phyloP scores from a whole-genome alignment of 495 filamentous ascomycete genomes.

The Trichocladium uniseriatum region DNA sequence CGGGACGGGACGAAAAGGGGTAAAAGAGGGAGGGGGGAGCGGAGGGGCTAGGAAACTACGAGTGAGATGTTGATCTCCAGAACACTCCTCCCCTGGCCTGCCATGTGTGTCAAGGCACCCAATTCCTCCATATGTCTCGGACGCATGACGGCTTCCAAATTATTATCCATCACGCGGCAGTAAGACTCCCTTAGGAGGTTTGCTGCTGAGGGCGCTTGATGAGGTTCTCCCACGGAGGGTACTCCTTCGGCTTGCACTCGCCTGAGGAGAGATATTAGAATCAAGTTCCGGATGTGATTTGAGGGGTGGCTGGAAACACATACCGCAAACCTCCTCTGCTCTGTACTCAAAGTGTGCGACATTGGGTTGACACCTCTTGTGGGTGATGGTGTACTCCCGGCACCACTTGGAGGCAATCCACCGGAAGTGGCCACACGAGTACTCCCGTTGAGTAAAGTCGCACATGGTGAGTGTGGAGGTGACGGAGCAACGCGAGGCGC shows the following conservation, averaged over 20 bases:
- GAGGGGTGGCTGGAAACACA: slow-evolving; percentile 1
- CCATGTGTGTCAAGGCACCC: no score
- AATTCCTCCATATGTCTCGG: no score
- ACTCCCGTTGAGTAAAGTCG: slow-evolving; percentile 31
- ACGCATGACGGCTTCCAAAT: no score
- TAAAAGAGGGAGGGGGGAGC: no score
- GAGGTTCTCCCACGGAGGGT: slow-evolving; percentile 30
- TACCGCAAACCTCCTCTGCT: slow-evolving; percentile 28
- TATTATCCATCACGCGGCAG: no score
- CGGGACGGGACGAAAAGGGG: no score
- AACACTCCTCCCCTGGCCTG: not conserved
- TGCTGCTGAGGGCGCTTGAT: slow-evolving; percentile 30
- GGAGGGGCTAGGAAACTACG: no score
- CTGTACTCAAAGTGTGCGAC: slow-evolving; percentile 35
- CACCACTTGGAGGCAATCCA: slow-evolving; percentile 38
- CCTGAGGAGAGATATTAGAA: slow-evolving; percentile 17
- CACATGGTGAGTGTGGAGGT: slow-evolving; percentile 16
- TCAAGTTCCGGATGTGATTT: no score
- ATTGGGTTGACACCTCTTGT: slow-evolving; percentile 33
- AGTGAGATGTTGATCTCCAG: not conserved
- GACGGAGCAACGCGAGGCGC: not conserved
- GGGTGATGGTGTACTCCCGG: slow-evolving; percentile 31
- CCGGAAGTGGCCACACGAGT: slow-evolving; percentile 35
- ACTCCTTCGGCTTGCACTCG: slow-evolving; percentile 30
- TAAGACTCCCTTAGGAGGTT: slow-evolving; percentile 8